Conservation (phyloP, 805 yeast species). For the Candida ortonii region DNA sequence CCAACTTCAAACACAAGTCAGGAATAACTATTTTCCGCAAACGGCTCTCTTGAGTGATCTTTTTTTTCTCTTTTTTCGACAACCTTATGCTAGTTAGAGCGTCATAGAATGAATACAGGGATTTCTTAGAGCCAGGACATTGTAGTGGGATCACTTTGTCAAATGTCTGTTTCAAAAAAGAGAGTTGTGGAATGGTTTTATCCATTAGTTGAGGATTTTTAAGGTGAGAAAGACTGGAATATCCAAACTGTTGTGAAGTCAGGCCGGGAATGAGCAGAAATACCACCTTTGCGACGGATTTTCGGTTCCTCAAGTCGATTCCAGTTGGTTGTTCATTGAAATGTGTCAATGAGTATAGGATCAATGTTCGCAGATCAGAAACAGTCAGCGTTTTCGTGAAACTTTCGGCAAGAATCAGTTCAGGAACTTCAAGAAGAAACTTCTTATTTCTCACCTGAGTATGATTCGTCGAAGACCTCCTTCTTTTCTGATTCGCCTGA, state of each 20-base stretch:
- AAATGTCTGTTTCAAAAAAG: slow-evolving; percentile 40
- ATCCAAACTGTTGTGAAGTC: slow-evolving; percentile 42
- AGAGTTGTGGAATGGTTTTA: slow-evolving; percentile 21
- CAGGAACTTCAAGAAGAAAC: slow-evolving; percentile 27
- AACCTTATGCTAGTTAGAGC: slow-evolving; percentile 57
- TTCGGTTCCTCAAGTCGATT: slow-evolving; percentile 47
- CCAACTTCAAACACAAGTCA: slow-evolving; percentile 51
- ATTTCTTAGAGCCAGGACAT: slow-evolving; percentile 64
- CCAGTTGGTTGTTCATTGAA: slow-evolving; percentile 45
- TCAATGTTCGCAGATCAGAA: slow-evolving; percentile 45
- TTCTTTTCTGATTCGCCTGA: slow-evolving; percentile 29
- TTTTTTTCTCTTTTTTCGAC: slow-evolving; percentile 52
- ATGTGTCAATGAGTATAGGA: slow-evolving; percentile 41
- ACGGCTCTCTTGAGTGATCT: slow-evolving; percentile 33
- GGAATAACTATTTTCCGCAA: slow-evolving; percentile 40
- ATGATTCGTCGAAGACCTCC: slow-evolving; percentile 39
- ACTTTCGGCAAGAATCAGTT: slow-evolving; percentile 17
- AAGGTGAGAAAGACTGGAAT: slow-evolving; percentile 11
- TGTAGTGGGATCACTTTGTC: slow-evolving; percentile 44
- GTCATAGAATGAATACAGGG: slow-evolving; percentile 50
- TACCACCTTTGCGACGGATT: slow-evolving; percentile 51
- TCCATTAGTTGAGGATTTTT: slow-evolving; percentile 12
- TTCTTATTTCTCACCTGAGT: slow-evolving; percentile 32
- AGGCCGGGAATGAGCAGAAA: slow-evolving; percentile 67
- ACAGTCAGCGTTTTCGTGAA: slow-evolving; percentile 31